A percentile compares a stretch with the other conserved stretches of the same genome.
Evolutionary conservation across 2,329 filamentous ascomycete genomes (phyloP).

Genomic region (Leptographium procerum): DNA sequence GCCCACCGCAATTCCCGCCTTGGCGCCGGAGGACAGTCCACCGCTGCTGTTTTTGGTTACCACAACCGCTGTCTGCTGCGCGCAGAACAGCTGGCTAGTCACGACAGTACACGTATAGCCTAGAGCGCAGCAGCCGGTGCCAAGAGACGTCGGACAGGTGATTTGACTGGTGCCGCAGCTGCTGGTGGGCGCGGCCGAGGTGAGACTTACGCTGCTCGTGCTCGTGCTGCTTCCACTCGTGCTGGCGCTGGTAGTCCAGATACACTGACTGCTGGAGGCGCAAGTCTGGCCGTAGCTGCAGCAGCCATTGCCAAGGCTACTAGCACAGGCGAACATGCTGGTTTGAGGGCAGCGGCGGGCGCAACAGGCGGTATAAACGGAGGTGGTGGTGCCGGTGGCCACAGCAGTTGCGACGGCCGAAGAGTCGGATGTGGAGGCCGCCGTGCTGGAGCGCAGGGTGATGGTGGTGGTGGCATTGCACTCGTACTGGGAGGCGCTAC

Average conservation of each 20-base stretch:
- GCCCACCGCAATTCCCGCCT: constrained; percentile 45
- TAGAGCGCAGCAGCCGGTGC: constrained; percentile 38
- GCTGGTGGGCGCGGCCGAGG: constrained; percentile 24
- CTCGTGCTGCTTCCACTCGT: not conserved
- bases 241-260: constrained; percentile 15
- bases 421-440: constrained; percentile 4
- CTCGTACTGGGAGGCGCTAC: constrained; percentile 17
- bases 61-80: constrained; percentile 16
- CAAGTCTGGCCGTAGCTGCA: constrained; percentile 36
- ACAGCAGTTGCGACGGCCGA: constrained; percentile 14
- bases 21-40: constrained; percentile 36
- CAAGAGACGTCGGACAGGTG: constrained; percentile 27
- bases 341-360: constrained; percentile 27
- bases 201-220: constrained; percentile 13
- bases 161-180: constrained; percentile 35
- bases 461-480: constrained; percentile 18
- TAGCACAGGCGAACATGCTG: constrained; percentile 33
- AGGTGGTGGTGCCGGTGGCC: constrained; percentile 16
- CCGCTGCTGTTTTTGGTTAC: constrained; percentile 2
- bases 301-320: constrained; percentile 34
- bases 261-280: constrained; percentile 23
- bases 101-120: constrained; percentile 31
- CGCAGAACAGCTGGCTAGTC: constrained; percentile 27
- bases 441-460: constrained; percentile 10
- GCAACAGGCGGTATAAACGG: constrained; percentile 25